phyloP scores from a whole-genome alignment of 2,329 filamentous ascomycete genomes.

The Colletotrichum lini region DNA sequence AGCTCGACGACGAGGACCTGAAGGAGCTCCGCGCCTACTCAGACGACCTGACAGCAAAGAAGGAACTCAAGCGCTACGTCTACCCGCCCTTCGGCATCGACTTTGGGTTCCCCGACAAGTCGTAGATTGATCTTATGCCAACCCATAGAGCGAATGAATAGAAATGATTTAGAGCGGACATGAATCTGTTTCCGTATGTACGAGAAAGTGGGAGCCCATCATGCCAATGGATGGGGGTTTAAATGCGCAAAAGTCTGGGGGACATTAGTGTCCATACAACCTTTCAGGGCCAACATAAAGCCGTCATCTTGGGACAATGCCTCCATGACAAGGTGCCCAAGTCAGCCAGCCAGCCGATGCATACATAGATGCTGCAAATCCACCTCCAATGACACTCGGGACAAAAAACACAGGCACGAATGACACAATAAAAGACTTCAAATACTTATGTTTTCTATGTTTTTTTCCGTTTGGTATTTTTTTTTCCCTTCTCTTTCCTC shows the following conservation, averaged over 20 bases:
- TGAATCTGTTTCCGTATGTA: background rate
- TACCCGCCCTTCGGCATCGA: slow-evolving; percentile 78
- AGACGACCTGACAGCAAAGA: slow-evolving; percentile 61
- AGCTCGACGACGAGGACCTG: slow-evolving; percentile 75
- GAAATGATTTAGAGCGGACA: slow-evolving; percentile 3
- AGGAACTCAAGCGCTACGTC: slow-evolving; percentile 73
- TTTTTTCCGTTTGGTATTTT: background rate
- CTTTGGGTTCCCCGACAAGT: slow-evolving; percentile 82
- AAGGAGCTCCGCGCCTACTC: slow-evolving; percentile 70
- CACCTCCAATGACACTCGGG: background rate
- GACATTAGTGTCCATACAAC: no score
- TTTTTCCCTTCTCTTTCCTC: background rate
- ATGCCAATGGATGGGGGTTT: background rate
- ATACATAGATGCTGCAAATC: background rate
- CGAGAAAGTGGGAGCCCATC: background rate
- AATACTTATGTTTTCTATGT: background rate
- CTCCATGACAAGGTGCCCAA: background rate
- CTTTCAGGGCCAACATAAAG: no score
- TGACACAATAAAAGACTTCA: background rate
- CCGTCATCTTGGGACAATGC: no score
- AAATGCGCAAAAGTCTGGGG: background rate
- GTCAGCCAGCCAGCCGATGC: background rate
- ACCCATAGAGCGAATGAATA: slow-evolving; percentile 14
- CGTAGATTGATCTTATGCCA: slow-evolving; percentile 35
- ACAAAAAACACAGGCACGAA: no score